Conservation (phyloP, 1,284 basidiomycete species). For the Lentinula novae-zelandiae region DNA sequence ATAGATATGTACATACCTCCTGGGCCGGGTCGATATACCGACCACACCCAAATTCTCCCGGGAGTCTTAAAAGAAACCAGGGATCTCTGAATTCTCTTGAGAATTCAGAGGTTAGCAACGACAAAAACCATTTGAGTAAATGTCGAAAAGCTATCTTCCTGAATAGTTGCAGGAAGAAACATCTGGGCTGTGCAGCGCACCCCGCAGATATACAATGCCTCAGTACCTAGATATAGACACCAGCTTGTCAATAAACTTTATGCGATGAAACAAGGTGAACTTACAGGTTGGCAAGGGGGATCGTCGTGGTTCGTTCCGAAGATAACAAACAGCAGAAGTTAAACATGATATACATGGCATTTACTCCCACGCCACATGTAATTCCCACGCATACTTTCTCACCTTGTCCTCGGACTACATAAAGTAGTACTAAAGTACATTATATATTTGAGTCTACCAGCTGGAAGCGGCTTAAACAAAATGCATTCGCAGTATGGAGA, state of each 20-base stretch:
- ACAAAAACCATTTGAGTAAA: neutral
- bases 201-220: neutral
- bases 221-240: no score
- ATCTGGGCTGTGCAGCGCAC: neutral
- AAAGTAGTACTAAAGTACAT: no score
- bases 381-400: neutral
- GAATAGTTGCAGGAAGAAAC: neutral
- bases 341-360: neutral
- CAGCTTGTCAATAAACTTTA: no score
- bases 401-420: no score
- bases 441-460: no score
- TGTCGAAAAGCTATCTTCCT: neutral
- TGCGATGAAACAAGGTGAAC: neutral
- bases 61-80: neutral
- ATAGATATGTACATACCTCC: neutral
- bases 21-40: neutral
- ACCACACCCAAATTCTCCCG: neutral
- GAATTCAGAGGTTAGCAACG: neutral
- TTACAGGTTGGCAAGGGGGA: neutral
- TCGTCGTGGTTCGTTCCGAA: neutral
- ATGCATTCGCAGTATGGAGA: no score
- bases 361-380: neutral
- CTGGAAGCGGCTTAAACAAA: no score
- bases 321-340: neutral
- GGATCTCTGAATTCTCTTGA: neutral